These are phyloP conservation scores for Daldinia eschscholtzii DNA, from an alignment of 2,329 filamentous ascomycete genomes.

Conservation along the genomic window DNA sequence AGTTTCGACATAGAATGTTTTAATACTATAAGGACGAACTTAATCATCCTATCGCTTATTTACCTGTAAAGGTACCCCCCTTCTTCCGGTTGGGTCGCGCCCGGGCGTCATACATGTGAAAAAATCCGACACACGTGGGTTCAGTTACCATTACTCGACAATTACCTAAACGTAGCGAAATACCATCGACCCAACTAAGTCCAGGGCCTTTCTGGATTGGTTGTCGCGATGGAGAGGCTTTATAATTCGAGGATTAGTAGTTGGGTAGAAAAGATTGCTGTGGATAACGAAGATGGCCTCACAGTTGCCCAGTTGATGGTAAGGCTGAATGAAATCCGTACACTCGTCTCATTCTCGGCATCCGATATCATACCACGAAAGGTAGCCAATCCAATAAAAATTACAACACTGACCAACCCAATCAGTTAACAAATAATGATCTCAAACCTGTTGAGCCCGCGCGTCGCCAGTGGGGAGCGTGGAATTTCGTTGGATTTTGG, in stretches of 20 bases:
- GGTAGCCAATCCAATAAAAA: constrained; percentile 10
- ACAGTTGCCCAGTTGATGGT: constrained; percentile 84
- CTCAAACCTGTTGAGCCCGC: constrained; percentile 83
- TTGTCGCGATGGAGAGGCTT: constrained; percentile 51
- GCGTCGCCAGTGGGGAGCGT: constrained; percentile 84
- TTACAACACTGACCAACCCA: constrained; percentile 30
- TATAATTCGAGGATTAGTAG: constrained; percentile 56
- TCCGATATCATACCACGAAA: background rate
- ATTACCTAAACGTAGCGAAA: constrained; percentile 30
- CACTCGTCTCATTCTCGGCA: constrained; percentile 12
- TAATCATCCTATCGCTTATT: constrained; percentile 17
- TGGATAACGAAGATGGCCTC: constrained; percentile 81
- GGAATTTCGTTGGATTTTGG: constrained; percentile 93
- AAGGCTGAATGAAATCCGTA: constrained; percentile 44
- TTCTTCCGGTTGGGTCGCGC: constrained; percentile 11
- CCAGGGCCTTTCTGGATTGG: constrained; percentile 11
- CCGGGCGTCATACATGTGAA: constrained; percentile 26
- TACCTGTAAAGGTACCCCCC: background rate
- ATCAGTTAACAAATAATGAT: constrained; percentile 82
- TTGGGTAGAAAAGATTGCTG: constrained; percentile 73
- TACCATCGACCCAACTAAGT: background rate
- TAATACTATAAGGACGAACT: constrained; percentile 22
- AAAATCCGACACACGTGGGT: constrained; percentile 16
- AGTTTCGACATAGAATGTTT: constrained; percentile 28
- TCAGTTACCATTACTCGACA: constrained; percentile 37